Evolutionary conservation across 2,329 filamentous ascomycete species (phyloP).

Genomic region (Huntiella abstrusa): DNA sequence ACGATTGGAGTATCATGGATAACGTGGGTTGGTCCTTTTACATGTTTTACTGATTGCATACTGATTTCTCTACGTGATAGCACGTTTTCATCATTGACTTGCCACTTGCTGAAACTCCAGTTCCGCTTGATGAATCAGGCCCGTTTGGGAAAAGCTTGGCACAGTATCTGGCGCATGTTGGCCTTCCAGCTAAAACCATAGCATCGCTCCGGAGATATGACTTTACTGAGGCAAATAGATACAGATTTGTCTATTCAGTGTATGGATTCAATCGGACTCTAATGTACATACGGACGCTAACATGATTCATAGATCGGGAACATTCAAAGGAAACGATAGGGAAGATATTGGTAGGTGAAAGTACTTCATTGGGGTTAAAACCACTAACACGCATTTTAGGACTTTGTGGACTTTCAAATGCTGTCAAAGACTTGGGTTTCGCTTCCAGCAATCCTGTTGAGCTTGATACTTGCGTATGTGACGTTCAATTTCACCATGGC

Average conservation of each 20-base stretch:
- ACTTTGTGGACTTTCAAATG: slow-evolving; percentile 51
- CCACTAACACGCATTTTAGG: slow-evolving; percentile 26
- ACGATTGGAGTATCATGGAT: slow-evolving; percentile 84
- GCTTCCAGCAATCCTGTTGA: slow-evolving; percentile 34
- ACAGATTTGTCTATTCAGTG: slow-evolving; percentile 78
- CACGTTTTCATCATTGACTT: slow-evolving; percentile 85
- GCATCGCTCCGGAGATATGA: slow-evolving; percentile 60
- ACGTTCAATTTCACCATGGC: slow-evolving; percentile 1
- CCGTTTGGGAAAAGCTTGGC: slow-evolving; percentile 51
- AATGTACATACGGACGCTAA: too few relatives aligned
- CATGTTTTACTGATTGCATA: not conserved
- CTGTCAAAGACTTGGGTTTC: slow-evolving; percentile 46
- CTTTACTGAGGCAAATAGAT: slow-evolving; percentile 49
- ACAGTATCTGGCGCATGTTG: slow-evolving; percentile 50
- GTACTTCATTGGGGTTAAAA: slow-evolving; percentile 15
- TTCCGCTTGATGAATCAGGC: slow-evolving; percentile 14
- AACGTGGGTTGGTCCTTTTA: slow-evolving; percentile 35
- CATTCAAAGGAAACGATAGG: slow-evolving; percentile 32
- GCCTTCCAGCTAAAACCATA: slow-evolving; percentile 44
- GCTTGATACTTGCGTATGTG: slow-evolving; percentile 52
- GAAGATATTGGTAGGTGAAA: slow-evolving; percentile 24
- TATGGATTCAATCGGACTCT: slow-evolving; percentile 23
- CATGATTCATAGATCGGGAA: too few relatives aligned
- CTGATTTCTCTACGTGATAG: slow-evolving; percentile 20
- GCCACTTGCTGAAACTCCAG: slow-evolving; percentile 28